Conservation (phyloP, 2,329 filamentous ascomycete genomes). For the Proliferodiscus dingleyae region DNA sequence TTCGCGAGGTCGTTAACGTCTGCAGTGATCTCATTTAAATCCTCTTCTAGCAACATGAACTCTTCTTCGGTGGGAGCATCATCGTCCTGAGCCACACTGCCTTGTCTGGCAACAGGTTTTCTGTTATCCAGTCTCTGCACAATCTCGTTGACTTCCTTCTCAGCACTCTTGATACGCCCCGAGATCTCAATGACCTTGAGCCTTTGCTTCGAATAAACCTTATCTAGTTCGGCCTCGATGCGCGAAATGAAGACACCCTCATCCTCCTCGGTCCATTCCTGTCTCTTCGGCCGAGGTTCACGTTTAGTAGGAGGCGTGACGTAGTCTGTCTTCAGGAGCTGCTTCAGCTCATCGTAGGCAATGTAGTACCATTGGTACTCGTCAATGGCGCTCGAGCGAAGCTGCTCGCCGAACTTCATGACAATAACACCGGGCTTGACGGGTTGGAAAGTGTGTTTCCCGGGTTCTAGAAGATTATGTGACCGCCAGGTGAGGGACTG, state of each 20-base stretch:
- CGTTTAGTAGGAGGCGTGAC: constrained; percentile 44
- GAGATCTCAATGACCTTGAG: constrained; percentile 96
- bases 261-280: constrained; percentile 84
- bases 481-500: constrained; percentile 15
- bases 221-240: constrained; percentile 90
- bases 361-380: constrained; percentile 99
- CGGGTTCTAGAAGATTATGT: constrained; percentile 8
- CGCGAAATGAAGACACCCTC: constrained; percentile 82
- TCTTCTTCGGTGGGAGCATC: constrained; percentile 77
- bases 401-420: constrained; percentile 92
- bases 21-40: constrained; percentile 95
- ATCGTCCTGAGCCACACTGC: constrained; percentile 31
- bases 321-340: constrained; percentile 71
- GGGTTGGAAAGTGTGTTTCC: constrained; percentile 17
- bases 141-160: constrained; percentile 86
- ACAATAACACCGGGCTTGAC: constrained; percentile 46
- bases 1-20: constrained; percentile 98
- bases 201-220: constrained; percentile 96
- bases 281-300: constrained; percentile 46
- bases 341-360: constrained; percentile 91
- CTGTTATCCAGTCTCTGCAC: constrained; percentile 67
- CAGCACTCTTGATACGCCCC: constrained; percentile 78
- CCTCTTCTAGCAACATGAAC: constrained; percentile 88
- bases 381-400: constrained; percentile 90
- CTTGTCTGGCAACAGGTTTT: constrained; percentile 38